Conservation (phyloP, 768 basidiomycete species). For the Pilatotrama ljubarskyi region DNA sequence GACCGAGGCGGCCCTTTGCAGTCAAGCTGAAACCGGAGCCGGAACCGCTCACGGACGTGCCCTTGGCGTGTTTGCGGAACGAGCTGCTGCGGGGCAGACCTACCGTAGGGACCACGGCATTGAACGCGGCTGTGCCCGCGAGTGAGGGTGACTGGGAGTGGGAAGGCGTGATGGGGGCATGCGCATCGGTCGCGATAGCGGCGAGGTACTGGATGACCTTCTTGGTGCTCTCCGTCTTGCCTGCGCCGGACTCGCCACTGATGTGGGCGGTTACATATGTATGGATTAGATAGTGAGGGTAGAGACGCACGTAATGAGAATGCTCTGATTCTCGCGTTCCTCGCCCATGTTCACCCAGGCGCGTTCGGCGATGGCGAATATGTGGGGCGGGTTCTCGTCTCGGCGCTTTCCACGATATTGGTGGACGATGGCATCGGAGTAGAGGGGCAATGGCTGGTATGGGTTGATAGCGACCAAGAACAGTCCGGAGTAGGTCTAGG, state of each 20-base stretch:
- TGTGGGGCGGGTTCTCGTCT: constrained; percentile 93
- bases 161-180: constrained; percentile 51
- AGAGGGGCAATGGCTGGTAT: constrained; percentile 88
- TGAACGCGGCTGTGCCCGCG: constrained; percentile 47
- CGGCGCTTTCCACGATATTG: constrained; percentile 88
- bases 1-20: constrained; percentile 75
- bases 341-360: constrained; percentile 99
- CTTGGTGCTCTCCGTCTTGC: constrained; percentile 98
- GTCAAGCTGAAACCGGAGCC: constrained; percentile 45
- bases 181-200: constrained; percentile 86
- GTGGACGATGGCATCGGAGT: constrained; percentile 84
- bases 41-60: constrained; percentile 42
- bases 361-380: constrained; percentile 95
- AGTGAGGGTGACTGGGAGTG: constrained; percentile 71
- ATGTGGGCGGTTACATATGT: not conserved
- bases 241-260: constrained; percentile 98
- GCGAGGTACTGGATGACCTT: constrained; percentile 99
- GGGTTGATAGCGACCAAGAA: constrained; percentile 99
- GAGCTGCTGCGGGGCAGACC: constrained; percentile 72
- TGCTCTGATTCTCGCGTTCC: constrained; percentile 95
- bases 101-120: constrained; percentile 55
- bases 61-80: constrained; percentile 53
- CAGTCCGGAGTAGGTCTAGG: constrained; percentile 89
- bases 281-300: not conserved
- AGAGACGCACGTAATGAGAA: constrained; percentile 88